Percentiles rank a stretch among this genome's conserved stretches.
Evolutionary conservation across 169 alveolate species (phyloP).

Genomic region (Theileria sp.): DNA sequence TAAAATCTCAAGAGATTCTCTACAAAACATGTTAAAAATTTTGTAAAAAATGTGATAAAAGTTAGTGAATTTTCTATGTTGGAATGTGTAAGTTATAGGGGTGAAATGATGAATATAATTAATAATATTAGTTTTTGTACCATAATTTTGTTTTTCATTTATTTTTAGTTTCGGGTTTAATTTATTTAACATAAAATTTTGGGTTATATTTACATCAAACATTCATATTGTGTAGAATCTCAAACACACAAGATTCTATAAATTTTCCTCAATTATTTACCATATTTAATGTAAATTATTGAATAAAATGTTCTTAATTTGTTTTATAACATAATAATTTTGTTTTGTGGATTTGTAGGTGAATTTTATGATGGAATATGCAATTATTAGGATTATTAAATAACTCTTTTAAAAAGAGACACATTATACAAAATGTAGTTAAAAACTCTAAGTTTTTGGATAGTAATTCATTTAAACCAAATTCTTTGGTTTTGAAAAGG

Average conservation of each 20-base stretch:
- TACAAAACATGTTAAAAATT: not conserved
- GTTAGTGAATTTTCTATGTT: not conserved
- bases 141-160: not conserved
- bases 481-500: not conserved
- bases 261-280: not conserved
- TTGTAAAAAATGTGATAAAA: conserved; percentile 1
- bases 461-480: not conserved
- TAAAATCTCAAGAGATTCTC: not conserved
- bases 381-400: not conserved
- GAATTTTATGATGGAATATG: not conserved
- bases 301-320: not conserved
- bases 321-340: not conserved
- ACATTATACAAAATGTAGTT: not conserved
- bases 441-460: not conserved
- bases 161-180: not conserved
- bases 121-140: not conserved
- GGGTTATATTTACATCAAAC: not conserved
- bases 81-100: conserved; percentile 14
- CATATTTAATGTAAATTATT: not conserved
- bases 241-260: not conserved
- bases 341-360: not conserved
- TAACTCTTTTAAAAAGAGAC: not conserved
- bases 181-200: too few species aligned
- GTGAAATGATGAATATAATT: not conserved
- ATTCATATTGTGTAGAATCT: not conserved